Evolutionary conservation across 257 asterid species (phyloP), one percentile per base, ranked within the genome.

Genomic region (Jacaranda mimosifolia): DNA sequence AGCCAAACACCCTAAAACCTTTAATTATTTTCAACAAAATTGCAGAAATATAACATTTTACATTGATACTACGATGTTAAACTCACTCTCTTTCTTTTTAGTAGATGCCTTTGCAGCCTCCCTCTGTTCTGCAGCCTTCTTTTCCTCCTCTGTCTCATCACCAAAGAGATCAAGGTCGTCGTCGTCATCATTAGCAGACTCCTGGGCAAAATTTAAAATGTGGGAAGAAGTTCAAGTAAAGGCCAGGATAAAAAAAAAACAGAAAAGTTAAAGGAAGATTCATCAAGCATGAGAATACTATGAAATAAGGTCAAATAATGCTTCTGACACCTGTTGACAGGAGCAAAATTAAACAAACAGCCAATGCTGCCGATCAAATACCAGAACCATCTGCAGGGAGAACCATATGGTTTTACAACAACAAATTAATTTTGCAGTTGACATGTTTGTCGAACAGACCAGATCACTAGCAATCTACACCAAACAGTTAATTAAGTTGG

Each of bases 121-220:
- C 69, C 99, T 91, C 80, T 84, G 79, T 86, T 95, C 98, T 13
- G 99, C 92, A 76, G 99, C 99, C 85, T 89, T 90, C 91, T 92
- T 92, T 63, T 95, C 99, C 81, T 95, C 99, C 89, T 95, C 99
- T 3, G 99, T 95, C 83, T 91, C 99, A 39, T 95, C 99, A 18
- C 98, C 97, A 48, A 95, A 95, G 81, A 92, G 97, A 83, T 93
- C 98, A 42, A 92, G 90, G 70, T 95, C 98, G 18, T 93, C 98
- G 36, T 94, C 97, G 1, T 89, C 92, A 7, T 72, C 92, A 1
- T 56, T 93, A 10, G 88, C 85, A 52, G 87, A 81, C 68, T 71
- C 90, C 94, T 92, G 86, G 11, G 39, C 35, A 74, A 58, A 51
- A 49, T 15, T 55, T 59, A 4, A 52, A 35, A 17, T 1, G 3